phyloP scores from a whole-genome alignment of 2,329 filamentous ascomycete species.

The Exophiala bonariae region DNA sequence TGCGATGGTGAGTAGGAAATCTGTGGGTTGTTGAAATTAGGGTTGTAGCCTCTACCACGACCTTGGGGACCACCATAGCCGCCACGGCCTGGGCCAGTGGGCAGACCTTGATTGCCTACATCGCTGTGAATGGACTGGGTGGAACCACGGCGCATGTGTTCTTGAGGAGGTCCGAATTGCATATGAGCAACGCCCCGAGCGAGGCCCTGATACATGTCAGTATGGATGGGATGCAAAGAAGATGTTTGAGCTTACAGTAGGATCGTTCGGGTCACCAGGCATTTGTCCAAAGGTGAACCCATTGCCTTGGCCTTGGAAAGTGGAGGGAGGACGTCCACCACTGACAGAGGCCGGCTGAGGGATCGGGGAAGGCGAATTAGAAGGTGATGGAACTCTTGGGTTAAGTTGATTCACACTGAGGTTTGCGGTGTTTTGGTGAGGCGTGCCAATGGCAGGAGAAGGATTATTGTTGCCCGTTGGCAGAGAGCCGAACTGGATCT shows the following conservation, averaged over 20 bases:
- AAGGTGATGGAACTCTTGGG: constrained; percentile 77
- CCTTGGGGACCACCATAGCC: constrained; percentile 54
- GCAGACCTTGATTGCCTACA: constrained; percentile 60
- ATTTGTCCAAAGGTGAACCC: constrained; percentile 75
- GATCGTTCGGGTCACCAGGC: constrained; percentile 71
- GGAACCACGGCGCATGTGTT: constrained; percentile 84
- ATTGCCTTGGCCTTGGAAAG: constrained; percentile 67
- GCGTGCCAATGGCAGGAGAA: constrained; percentile 50
- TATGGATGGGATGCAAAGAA: constrained; percentile 6
- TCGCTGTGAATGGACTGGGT: constrained; percentile 79
- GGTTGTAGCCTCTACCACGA: constrained; percentile 58
- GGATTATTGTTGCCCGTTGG: constrained; percentile 62
- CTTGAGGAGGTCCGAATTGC: constrained; percentile 60
- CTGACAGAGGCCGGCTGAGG: constrained; percentile 82
- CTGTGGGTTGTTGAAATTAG: constrained; percentile 49
- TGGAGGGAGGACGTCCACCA: constrained; percentile 77
- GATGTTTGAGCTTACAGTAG: constrained; percentile 59
- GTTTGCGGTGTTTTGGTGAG: constrained; percentile 27
- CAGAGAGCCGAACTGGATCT: constrained; percentile 63
- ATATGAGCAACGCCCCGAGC: constrained; percentile 67
- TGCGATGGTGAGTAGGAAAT: constrained; percentile 56
- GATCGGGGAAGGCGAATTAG: constrained; percentile 88
- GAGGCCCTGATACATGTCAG: constrained; percentile 55
- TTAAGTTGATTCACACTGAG: constrained; percentile 42
- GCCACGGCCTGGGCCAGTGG: constrained; percentile 54